A percentile compares a stretch with the other conserved stretches of the same genome.
Evolutionary conservation across 192 early-diverging fungal species (phyloP).

Genomic region (Irineochytrium annulatum): DNA sequence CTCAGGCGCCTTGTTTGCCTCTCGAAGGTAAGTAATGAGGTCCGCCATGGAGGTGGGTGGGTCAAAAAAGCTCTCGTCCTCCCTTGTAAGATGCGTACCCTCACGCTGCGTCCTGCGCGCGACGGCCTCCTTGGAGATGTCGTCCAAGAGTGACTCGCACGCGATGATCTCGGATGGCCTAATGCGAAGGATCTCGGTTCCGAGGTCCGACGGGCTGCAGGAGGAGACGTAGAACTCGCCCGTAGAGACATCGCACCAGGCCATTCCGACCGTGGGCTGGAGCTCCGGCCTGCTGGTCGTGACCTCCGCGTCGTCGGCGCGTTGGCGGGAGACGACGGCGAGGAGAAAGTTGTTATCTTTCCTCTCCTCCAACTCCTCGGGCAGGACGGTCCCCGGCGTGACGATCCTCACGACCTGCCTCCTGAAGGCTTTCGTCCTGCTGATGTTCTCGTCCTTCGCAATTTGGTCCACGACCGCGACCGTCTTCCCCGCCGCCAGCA

Average conservation of each 20-base stretch:
- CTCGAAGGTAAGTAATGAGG: no score
- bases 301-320: constrained; percentile 18
- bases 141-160: no score
- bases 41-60: no score
- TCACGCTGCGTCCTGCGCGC: no score
- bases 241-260: constrained; percentile 89
- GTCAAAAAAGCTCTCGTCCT: constrained; percentile 21
- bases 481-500: constrained; percentile 29
- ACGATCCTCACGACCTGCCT: constrained; percentile 74
- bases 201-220: constrained; percentile 42
- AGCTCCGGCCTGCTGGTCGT: constrained; percentile 1
- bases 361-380: constrained; percentile 20
- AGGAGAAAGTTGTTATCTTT: constrained; percentile 73
- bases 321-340: constrained; percentile 37
- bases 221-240: constrained; percentile 79
- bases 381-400: constrained; percentile 80
- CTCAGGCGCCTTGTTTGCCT: constrained; percentile 1
- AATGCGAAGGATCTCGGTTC: constrained; percentile 74
- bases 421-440: constrained; percentile 37
- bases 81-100: background rate
- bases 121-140: background rate
- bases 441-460: constrained; percentile 5
- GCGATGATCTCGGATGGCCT: constrained; percentile 79
- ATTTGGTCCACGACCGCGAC: constrained; percentile 49
- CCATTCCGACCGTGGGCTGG: constrained; percentile 49